phyloP scores from a whole-genome alignment of 176 grass and related monocot species.

The Guadua angustifolia region DNA sequence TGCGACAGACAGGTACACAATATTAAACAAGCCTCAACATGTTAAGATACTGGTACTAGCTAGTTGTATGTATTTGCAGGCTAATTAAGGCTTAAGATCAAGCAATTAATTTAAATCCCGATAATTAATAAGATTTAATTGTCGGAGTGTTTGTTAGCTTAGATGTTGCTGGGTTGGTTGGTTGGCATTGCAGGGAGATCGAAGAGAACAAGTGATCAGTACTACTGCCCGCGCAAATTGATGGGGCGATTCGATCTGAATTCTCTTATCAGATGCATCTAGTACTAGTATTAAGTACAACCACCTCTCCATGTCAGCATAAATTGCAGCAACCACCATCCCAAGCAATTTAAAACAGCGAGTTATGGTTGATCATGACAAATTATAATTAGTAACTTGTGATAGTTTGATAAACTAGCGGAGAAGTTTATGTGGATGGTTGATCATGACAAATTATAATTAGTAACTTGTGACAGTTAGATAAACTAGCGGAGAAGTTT shows the following conservation, averaged over 20 bases:
- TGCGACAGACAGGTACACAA: background rate
- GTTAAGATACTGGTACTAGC: background rate
- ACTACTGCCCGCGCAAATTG: background rate
- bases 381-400: constrained; percentile 1
- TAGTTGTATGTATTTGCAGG: constrained; percentile 1
- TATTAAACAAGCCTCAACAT: constrained; percentile 27
- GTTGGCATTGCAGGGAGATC: constrained; percentile 5
- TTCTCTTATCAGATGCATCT: background rate
- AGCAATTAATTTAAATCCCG: background rate
- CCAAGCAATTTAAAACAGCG: constrained; percentile 18
- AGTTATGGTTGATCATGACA: constrained; percentile 12
- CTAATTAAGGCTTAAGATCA: constrained; percentile 14
- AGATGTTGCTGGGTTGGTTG: constrained; percentile 32
- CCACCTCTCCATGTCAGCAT: constrained; percentile 44
- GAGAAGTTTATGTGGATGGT: constrained; percentile 10
- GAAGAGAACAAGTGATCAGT: background rate
- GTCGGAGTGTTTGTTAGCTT: background rate
- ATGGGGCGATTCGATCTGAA: background rate
- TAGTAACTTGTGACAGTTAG: constrained; percentile 3
- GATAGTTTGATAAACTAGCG: constrained; percentile 14
- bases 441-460: constrained; percentile 11
- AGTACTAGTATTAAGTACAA: constrained; percentile 31
- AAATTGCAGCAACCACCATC: constrained; percentile 45
- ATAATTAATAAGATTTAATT: constrained; percentile 8
- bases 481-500: constrained; percentile 7